Evolutionary conservation across 1,139 yeast species (phyloP).

Genomic region (Candida tropicalis): DNA sequence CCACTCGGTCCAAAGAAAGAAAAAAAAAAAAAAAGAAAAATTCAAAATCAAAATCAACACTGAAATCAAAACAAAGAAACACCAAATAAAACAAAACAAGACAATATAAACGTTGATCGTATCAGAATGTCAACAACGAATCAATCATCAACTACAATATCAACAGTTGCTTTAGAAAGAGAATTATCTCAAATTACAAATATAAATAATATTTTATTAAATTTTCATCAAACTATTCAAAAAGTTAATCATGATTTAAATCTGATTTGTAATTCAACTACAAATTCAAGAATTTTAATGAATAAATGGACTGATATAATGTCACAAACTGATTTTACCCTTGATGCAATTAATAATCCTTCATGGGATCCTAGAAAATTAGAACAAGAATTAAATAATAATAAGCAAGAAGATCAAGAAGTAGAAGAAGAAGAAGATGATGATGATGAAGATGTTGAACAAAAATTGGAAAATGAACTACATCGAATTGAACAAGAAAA

Average conservation of each 20-base stretch:
- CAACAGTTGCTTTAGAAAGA: slow-evolving; percentile 32
- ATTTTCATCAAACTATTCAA: slow-evolving; percentile 31
- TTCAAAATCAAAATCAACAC: too few species aligned
- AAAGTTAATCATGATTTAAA: slow-evolving; percentile 30
- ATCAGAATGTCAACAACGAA: slow-evolving; percentile 1
- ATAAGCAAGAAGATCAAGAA: slow-evolving; percentile 19
- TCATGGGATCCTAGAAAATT: slow-evolving; percentile 36
- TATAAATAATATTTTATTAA: slow-evolving; percentile 34
- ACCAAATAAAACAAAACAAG: neutral
- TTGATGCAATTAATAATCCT: slow-evolving; percentile 34
- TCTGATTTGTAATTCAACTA: slow-evolving; percentile 35
- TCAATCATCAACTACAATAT: slow-evolving; percentile 1
- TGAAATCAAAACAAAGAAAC: slow-evolving; percentile 2
- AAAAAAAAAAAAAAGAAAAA: neutral
- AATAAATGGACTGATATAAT: slow-evolving; percentile 50
- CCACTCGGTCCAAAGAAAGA: neutral
- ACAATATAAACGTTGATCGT: too few species aligned
- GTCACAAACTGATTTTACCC: slow-evolving; percentile 49
- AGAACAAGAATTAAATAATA: neutral
- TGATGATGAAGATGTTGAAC: slow-evolving; percentile 29
- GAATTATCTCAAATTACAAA: slow-evolving; percentile 39
- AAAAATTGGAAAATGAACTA: slow-evolving; percentile 28
- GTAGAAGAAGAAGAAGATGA: slow-evolving; percentile 27
- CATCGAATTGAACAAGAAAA: slow-evolving; percentile 31
- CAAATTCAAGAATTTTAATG: slow-evolving; percentile 39